Evolutionary conservation across 129 eudicot genomes (phyloP).

Genomic region (Saposhnikovia divaricata): DNA sequence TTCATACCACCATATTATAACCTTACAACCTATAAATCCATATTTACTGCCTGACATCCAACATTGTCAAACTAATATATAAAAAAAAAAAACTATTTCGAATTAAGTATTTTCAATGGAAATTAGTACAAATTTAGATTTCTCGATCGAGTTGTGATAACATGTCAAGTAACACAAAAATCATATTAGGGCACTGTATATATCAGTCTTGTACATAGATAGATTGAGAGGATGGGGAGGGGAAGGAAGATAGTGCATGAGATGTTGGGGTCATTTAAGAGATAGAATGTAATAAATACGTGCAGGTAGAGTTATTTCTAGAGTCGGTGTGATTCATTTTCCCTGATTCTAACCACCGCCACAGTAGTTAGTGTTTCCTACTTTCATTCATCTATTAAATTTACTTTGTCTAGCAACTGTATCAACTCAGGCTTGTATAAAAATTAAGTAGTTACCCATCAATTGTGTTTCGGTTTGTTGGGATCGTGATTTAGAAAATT

Average conservation of each 20-base stretch:
- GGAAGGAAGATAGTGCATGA: not conserved
- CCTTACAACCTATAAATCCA: not conserved
- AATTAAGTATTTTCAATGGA: no score
- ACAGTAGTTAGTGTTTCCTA: not conserved
- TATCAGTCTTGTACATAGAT: not conserved
- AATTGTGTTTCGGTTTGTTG: no score
- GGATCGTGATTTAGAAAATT: no score
- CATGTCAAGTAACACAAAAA: no score
- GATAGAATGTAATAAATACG: not conserved
- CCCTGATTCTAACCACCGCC: conserved; percentile 1
- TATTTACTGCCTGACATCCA: not conserved
- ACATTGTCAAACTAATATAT: not conserved
- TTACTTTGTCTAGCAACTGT: not conserved
- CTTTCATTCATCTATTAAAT: not conserved
- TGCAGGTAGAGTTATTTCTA: not conserved
- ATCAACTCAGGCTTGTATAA: no score
- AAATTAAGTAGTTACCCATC: no score
- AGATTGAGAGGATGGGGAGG: not conserved
- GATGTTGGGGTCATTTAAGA: not conserved
- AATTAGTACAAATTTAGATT: no score
- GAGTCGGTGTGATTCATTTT: conserved; percentile 4
- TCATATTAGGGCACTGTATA: no score
- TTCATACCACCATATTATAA: not conserved
- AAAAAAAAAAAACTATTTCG: no score
- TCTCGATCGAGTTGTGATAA: no score